Percentiles rank a stretch among this genome's conserved stretches.
Evolutionary conservation across 2,329 filamentous ascomycete genomes (phyloP).

Genomic region (Colletotrichum sublineola): DNA sequence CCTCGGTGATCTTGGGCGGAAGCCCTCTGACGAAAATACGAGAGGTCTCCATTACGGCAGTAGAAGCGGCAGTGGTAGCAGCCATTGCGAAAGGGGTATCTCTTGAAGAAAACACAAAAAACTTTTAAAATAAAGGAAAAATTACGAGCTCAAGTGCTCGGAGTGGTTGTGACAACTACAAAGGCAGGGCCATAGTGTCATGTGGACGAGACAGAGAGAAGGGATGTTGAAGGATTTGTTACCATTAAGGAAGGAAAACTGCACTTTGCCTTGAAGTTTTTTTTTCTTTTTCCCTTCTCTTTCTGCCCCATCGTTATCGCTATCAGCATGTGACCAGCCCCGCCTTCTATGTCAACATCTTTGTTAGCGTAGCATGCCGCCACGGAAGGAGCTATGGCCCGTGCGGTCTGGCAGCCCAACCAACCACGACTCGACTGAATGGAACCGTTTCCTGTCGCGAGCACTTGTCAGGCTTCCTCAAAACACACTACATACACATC

Average conservation of each 20-base stretch:
- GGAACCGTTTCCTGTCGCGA: constrained; percentile 28
- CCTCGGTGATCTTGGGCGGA: constrained; percentile 86
- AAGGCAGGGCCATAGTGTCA: constrained; percentile 35
- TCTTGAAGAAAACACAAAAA: constrained; percentile 28
- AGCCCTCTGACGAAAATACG: constrained; percentile 85
- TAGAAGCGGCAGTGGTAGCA: constrained; percentile 35
- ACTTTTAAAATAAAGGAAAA: constrained; percentile 30
- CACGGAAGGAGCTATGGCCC: constrained; percentile 26
- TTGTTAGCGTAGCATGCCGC: constrained; percentile 18
- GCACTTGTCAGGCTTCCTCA: constrained; percentile 24
- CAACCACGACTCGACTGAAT: constrained; percentile 30
- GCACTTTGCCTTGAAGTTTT: constrained; percentile 48
- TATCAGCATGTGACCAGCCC: constrained; percentile 43
- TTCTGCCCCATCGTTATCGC: constrained; percentile 30
- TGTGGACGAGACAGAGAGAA: constrained; percentile 18
- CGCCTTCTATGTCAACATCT: constrained; percentile 25
- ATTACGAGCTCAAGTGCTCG: constrained; percentile 31
- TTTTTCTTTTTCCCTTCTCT: constrained; percentile 36
- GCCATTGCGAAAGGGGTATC: constrained; percentile 44
- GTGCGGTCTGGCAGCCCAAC: constrained; percentile 32
- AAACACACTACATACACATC: constrained; percentile 33
- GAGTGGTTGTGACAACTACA: constrained; percentile 24
- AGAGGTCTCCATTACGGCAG: constrained; percentile 68
- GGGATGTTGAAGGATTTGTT: constrained; percentile 40
- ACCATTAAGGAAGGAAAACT: constrained; percentile 47